phyloP scores from a whole-genome alignment of 768 basidiomycete genomes.

The Cubamyces lactineus region DNA sequence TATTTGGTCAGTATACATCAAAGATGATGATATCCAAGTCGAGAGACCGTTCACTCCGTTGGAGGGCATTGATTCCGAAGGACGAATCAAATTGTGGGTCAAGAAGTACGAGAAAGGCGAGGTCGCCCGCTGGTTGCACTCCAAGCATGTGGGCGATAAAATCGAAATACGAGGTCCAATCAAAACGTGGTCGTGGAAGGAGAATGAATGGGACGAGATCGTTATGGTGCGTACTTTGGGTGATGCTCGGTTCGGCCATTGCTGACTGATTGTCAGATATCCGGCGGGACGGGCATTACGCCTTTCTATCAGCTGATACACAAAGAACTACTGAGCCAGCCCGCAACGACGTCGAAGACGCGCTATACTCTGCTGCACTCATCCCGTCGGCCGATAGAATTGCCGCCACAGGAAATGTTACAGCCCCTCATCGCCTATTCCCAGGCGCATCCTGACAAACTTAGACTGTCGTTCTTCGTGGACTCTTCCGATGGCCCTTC shows the following conservation, averaged over 20 bases:
- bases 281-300: conserved; percentile 86
- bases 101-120: conserved; percentile 80
- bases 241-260: not conserved
- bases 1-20: conserved; percentile 80
- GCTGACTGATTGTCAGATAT: conserved; percentile 56
- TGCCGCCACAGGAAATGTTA: conserved; percentile 70
- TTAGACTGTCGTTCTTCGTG: conserved; percentile 65
- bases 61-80: conserved; percentile 66
- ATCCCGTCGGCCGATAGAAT: conserved; percentile 59
- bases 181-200: conserved; percentile 61
- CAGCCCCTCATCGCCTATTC: conserved; percentile 55
- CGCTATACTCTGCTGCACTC: conserved; percentile 77
- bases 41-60: conserved; percentile 86
- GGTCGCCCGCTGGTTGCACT: conserved; percentile 82
- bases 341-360: conserved; percentile 38
- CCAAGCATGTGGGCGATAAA: conserved; percentile 63
- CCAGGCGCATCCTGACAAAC: conserved; percentile 52
- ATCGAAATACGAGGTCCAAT: conserved; percentile 81
- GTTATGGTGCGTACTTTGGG: conserved; percentile 59
- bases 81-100: conserved; percentile 77
- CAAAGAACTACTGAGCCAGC: conserved; percentile 45
- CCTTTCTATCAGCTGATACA: conserved; percentile 83
- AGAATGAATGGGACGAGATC: conserved; percentile 75
- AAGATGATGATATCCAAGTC: conserved; percentile 88
- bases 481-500: conserved; percentile 43